Base-by-base conservation (phyloP, 495 filamentous ascomycete genomes). In the Haplographium delicatum region DNA sequence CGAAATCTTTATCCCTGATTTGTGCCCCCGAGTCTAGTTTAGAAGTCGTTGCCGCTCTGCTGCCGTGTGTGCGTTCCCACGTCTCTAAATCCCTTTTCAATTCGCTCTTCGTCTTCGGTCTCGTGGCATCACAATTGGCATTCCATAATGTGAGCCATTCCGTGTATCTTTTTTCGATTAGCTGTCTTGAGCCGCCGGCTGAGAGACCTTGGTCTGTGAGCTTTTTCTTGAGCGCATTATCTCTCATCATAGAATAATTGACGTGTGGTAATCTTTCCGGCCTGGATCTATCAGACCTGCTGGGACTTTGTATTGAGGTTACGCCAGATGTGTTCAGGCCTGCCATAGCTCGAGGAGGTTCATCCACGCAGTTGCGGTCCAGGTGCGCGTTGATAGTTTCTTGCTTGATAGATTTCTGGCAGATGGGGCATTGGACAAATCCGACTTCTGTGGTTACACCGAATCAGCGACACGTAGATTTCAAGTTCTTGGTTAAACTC, bases 131-230 rank as follows among this genome's bases (percentile, higher is more conserved):
- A 65, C 88, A 91, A 56, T 97, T 97, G 11, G 94, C 88, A 63
- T 99, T 99, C 84, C 88, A 96, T 22, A 97, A 62, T 35, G 91
- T 96, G 56, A 91, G 73, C 90, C 90, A 99, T 68, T 99, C 93
- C 1, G 78, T 86, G 56, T 97, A 90, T 50, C 93, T 78, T 56
- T 75, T 78, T 60, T 93, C 83, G 22, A 97, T 65, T 6, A 88
- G 69, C 33, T 72, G 70, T 33, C 78, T 78, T 1, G 79, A 60
- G 2, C 93, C 93, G 55, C 62, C 68, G 5, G 77, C 72, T 0
- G 89, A 84, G 42, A 99, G 80, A n/a, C 91, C 91, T 2, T 93
- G 72, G 2, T 95, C 89, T 33, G 67, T 59, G 5, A 97, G 68
- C 66, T 95, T 96, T 56, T 86, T 89, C 23, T 82, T 79, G 26